Base-by-base conservation (phyloP, 129 eudicot genomes). In the Chrysanthemum lavandulifolium region DNA sequence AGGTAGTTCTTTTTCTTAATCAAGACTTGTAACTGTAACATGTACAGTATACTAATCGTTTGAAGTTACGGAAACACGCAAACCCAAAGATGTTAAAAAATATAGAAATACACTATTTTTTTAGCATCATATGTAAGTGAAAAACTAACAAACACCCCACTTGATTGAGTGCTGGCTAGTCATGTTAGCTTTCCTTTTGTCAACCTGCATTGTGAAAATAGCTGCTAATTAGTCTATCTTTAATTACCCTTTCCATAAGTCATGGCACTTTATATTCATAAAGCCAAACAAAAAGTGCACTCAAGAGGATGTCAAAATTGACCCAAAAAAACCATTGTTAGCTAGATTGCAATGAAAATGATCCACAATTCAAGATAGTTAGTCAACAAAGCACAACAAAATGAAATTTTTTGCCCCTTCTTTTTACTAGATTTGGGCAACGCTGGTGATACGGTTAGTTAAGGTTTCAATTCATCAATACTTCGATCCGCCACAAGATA, bases 401-500 rank as follows among this genome's bases (percentile, higher is more conserved):
- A 49, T 60, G 67, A 48, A 43, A 66, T 45, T 4, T 43, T 63
- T 40, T 65, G 70, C 36, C 71, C 73, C 67, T 33, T 18, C 47
- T 75, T 64, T 18, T 53, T 5, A 56, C 10, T 13, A 40, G 73
- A 59, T 43, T 12, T 19, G 9, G 33, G 9, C 47, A 40, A 40
- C 47, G 9, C 10, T 6, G 71, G 43, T 25, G 14, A 65, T 13
- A 3, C 3, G 52, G 65, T 57, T 78, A 78, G 82, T 40, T 40
- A 40, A 77, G 78, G 47, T 78, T 79, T 66, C 78, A 78, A 40
- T 53, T 69, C 43, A 76, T 51, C 64, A 71, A 81, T 85, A 73
- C 65, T 81, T 45, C 40, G 75, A 84, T 63, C 90, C 88, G 56
- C 96, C 92, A 68, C 89, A 89, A n/a, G 96, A 86, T 18, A 86